A percentile compares a stretch with the other conserved stretches of the same genome.
phyloP scores from a whole-genome alignment of 306 rosid genomes.

The Parietaria judaica region DNA sequence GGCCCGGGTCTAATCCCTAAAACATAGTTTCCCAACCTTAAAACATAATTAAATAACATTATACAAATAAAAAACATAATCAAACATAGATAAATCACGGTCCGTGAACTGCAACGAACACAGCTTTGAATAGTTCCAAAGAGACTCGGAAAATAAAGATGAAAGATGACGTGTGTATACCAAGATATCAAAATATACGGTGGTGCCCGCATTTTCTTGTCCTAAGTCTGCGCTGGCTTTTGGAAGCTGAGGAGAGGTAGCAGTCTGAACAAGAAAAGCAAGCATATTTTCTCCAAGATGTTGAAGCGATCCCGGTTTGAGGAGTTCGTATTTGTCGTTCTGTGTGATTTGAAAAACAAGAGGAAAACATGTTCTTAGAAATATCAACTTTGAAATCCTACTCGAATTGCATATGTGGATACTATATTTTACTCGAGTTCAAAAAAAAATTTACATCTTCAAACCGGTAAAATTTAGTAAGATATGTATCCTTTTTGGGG shows the following conservation, averaged over 20 bases:
- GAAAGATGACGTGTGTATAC: conserved; percentile 25
- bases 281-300: conserved; percentile 99
- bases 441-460: conserved; percentile 2
- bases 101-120: too few relatives aligned
- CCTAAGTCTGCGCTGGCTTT: conserved; percentile 31
- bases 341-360: conserved; percentile 24
- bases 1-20: too few relatives aligned
- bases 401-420: neutral
- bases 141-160: neutral
- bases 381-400: neutral
- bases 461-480: too few relatives aligned
- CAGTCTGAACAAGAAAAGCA: conserved; percentile 71
- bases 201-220: conserved; percentile 36
- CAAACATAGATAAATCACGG: too few relatives aligned
- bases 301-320: conserved; percentile 83
- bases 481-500: neutral
- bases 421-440: neutral
- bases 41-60: too few relatives aligned
- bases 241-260: conserved; percentile 66
- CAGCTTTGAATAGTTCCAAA: too few relatives aligned
- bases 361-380: neutral
- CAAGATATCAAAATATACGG: conserved; percentile 81
- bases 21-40: too few relatives aligned
- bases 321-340: conserved; percentile 88
- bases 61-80: too few relatives aligned